Base-by-base conservation (phyloP, 345 rosid species). In the Lepidium aucheri region DNA sequence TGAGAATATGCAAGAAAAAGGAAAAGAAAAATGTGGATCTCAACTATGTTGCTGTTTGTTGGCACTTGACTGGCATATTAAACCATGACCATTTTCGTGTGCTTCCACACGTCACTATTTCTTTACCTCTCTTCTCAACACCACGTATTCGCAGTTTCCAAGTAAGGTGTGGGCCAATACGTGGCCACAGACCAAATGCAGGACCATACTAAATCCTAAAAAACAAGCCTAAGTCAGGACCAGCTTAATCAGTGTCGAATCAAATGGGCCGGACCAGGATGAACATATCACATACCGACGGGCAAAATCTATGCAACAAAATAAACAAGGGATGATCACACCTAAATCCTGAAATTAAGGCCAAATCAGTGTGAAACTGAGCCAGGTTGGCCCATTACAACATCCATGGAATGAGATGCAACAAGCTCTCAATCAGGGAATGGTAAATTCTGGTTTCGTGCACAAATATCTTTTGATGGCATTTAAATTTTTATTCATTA, bases 161-260 rank as follows among this genome's bases (percentile, higher is more conserved):
- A 22, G 60, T 30, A 50, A 50, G 53, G 6, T 38, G 13, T 13
- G 39, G 64, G 13, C 57, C 24, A 2, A 15, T 33, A 13, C 26
- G 28, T 50, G 44, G 22, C 39, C 28, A 33, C 9, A 13, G 18
- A 52, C 38, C 28, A 41, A 41, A 38, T 28, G 13, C 35, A 54
- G 26, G 70, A 60, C 67, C 61, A 52, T 4, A 18, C 52, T 30
- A 49, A 50, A 57, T 30, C 51, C 66, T 59, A 40, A 60, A 14
- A 4, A 18, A 18, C 53, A 15, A 40, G 50, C 8, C 41, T 26
- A 46, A 22, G 9, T 17, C 5, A 58, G 41, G 26, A 32, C 9
- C 22, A 15, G 13, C 22, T 11, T 46, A 36, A 46, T 46, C 26
- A 54, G n/a, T 20, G 63, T 14, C 2, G 15, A 34, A 16, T 54